Base-by-base conservation (phyloP, 495 filamentous ascomycete species). In the Penicillium samsonianum region DNA sequence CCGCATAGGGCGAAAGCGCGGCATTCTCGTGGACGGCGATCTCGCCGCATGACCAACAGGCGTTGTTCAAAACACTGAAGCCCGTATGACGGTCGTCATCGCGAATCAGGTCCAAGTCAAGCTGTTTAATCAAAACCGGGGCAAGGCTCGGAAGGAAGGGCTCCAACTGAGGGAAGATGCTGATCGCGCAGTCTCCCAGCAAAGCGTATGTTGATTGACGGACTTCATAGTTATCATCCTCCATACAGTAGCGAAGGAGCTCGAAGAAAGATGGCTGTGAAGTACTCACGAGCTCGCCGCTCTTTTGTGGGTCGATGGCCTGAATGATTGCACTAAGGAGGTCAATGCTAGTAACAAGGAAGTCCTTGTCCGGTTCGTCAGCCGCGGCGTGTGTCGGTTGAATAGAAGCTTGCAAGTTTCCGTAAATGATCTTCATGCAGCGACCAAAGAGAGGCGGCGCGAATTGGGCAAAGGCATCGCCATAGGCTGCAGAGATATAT, bases 21-120 rank as follows among this genome's bases (percentile, higher is more conserved):
- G 90, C 84, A 64, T 90, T 85, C 72, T 94, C 85, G 63, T 91
- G 85, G 72, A 97, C 86, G 9, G 91, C 87, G 55, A 99, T 95
- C 75, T 99, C 94, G 17, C 94, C 94, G 22, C 85, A 88, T 30
- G 92, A 94, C 94, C 94, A 99, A 77, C 95, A 98, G 28, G 94
- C 92, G 67, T 99, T 99, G 80, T 98, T 99, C 55, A 98, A 82
- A 17, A 96, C 93, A 43, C 89, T 88, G 70, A 96, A 98, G 8
- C 87, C 86, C 8, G 84, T 90, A 54, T 85, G 80, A 26, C 87
- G 80, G 56, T 91, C 88, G 47, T 91, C 87, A 50, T 90, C 85
- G 7, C 84, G 73, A 44, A 91, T 84, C 47, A 83, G 75, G 55
- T 90, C 88, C 43, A 98, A 75, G 64, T 98, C 92, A 31, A 99